Evolutionary conservation across 2,329 filamentous ascomycete genomes (phyloP).

Genomic region (Dichotomopilus funicola): DNA sequence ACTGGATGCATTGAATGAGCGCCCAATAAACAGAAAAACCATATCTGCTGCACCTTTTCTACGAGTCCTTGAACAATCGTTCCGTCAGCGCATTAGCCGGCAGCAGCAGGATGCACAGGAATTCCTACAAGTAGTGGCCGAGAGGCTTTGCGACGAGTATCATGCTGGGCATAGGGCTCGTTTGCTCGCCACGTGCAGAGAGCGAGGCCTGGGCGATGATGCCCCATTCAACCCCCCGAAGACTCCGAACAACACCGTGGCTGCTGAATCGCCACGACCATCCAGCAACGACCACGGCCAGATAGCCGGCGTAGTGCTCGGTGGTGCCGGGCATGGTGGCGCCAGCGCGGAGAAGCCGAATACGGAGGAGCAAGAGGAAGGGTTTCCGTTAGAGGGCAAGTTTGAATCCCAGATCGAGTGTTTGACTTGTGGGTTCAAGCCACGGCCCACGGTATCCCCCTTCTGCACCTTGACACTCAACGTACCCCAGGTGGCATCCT

Average conservation of each 20-base stretch:
- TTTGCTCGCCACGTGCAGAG: slow-evolving; percentile 41
- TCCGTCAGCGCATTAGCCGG: slow-evolving; percentile 81
- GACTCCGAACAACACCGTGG: no score
- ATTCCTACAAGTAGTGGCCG: slow-evolving; percentile 88
- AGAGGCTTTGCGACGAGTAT: slow-evolving; percentile 90
- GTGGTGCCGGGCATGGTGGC: slow-evolving; percentile 1
- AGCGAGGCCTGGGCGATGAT: no score
- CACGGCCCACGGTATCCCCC: slow-evolving; percentile 71
- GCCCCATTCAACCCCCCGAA: neutral
- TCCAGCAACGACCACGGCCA: neutral
- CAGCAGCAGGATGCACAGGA: slow-evolving; percentile 98
- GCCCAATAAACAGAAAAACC: slow-evolving; percentile 88
- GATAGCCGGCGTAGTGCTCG: neutral
- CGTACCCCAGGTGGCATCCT: slow-evolving; percentile 76
- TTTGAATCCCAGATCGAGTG: slow-evolving; percentile 96
- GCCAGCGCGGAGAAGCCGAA: slow-evolving; percentile 23
- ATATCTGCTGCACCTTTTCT: slow-evolving; percentile 86
- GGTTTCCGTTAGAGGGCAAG: slow-evolving; percentile 86
- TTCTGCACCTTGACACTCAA: slow-evolving; percentile 91
- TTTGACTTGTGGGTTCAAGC: slow-evolving; percentile 80
- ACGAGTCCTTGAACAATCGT: slow-evolving; percentile 73
- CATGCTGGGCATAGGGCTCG: slow-evolving; percentile 75
- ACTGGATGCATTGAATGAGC: slow-evolving; percentile 84
- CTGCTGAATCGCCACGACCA: neutral
- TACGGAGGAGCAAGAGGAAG: slow-evolving; percentile 49